phyloP scores from a whole-genome alignment of 345 rosid genomes.

The Eucalyptus shirleyi region DNA sequence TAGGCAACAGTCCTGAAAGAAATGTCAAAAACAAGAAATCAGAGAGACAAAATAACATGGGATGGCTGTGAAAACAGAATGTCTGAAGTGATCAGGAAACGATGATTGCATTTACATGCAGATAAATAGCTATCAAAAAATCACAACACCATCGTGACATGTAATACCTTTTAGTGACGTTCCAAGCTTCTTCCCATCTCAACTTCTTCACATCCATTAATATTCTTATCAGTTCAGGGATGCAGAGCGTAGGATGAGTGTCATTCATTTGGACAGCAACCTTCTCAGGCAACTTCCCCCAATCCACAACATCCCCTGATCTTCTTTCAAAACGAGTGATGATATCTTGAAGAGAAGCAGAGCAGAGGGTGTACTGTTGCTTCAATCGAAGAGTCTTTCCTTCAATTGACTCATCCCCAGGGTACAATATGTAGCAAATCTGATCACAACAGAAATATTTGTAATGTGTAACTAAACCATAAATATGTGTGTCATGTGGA shows the following conservation, averaged over 20 bases:
- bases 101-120: background rate
- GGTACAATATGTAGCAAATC: slow-evolving; percentile 42
- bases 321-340: slow-evolving; percentile 27
- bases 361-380: slow-evolving; percentile 44
- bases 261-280: slow-evolving; percentile 50
- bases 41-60: background rate
- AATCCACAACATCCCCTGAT: slow-evolving; percentile 12
- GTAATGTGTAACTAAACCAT: background rate
- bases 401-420: slow-evolving; percentile 35
- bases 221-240: slow-evolving; percentile 39
- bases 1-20: slow-evolving; percentile 32
- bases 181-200: slow-evolving; percentile 40
- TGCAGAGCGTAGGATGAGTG: slow-evolving; percentile 42
- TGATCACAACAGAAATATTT: background rate
- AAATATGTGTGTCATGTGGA: background rate
- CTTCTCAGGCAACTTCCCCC: slow-evolving; percentile 34
- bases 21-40: background rate
- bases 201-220: slow-evolving; percentile 32
- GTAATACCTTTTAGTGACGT: slow-evolving; percentile 26
- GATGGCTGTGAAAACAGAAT: background rate
- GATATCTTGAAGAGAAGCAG: slow-evolving; percentile 41
- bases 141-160: background rate
- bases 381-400: slow-evolving; percentile 42
- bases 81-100: background rate
- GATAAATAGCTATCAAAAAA: background rate